Conservation (phyloP, 306 rosid genomes). For the Phaseolus lunatus region DNA sequence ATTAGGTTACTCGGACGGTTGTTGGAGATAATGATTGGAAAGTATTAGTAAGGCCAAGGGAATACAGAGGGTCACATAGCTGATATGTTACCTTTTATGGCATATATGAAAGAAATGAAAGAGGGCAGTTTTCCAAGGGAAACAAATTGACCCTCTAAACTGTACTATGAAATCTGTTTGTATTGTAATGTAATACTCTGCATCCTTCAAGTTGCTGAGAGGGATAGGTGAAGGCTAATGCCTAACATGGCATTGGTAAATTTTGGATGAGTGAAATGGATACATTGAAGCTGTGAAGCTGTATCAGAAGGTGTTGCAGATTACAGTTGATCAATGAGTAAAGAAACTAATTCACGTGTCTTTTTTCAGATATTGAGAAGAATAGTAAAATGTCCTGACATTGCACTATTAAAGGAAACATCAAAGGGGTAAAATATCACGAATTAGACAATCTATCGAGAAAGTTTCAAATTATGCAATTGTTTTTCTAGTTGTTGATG, state of each 20-base stretch:
- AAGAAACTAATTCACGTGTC: neutral
- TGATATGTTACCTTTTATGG: neutral
- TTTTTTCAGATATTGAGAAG: neutral
- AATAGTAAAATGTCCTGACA: neutral
- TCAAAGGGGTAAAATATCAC: neutral
- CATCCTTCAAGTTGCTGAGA: neutral
- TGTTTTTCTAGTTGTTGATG: neutral
- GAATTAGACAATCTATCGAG: neutral
- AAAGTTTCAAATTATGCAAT: neutral
- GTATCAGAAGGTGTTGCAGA: neutral
- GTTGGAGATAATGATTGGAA: constrained; percentile 7
- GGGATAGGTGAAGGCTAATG: neutral
- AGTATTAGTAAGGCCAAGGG: constrained; percentile 3
- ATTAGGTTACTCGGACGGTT: neutral
- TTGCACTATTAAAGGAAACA: neutral
- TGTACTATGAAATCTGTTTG: neutral
- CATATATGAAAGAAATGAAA: neutral
- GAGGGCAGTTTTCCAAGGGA: neutral
- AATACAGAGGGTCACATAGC: neutral
- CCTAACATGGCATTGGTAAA: neutral
- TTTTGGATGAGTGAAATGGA: neutral
- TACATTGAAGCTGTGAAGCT: neutral
- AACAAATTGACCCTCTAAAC: neutral
- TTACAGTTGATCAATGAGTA: neutral
- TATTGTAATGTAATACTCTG: neutral